Percentiles rank a stretch among this genome's conserved stretches.
Conservation (phyloP, 352 stramenopile species). For the Phytophthora idaei region DNA sequence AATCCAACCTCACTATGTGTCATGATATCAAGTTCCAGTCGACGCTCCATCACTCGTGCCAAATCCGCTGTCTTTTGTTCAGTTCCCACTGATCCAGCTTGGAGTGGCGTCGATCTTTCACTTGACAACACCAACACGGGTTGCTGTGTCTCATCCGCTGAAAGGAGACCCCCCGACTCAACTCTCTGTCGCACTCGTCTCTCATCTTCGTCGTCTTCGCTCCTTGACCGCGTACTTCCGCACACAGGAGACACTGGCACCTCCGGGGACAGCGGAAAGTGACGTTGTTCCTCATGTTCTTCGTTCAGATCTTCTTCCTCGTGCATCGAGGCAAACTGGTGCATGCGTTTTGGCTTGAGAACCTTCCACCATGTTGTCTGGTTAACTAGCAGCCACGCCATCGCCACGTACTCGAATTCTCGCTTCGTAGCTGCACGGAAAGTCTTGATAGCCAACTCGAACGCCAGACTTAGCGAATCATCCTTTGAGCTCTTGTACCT, state of each 20-base stretch:
- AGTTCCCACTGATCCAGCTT: too few species aligned
- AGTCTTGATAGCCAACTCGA: constrained; percentile 4
- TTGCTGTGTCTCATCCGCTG: too few species aligned
- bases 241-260: not conserved
- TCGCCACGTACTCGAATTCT: constrained; percentile 10
- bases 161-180: not conserved
- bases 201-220: constrained; percentile 4
- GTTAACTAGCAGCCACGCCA: constrained; percentile 8
- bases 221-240: not conserved
- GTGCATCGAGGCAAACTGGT: constrained; percentile 15
- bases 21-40: constrained; percentile 23
- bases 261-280: too few species aligned
- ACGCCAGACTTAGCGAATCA: not conserved
- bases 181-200: constrained; percentile 6
- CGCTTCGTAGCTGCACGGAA: constrained; percentile 7
- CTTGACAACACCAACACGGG: too few species aligned
- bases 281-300: not conserved
- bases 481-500: not conserved
- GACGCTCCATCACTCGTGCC: constrained; percentile 9
- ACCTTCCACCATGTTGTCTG: constrained; percentile 12
- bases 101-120: too few species aligned
- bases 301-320: constrained; percentile 2
- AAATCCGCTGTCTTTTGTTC: not conserved
- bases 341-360: constrained; percentile 12
- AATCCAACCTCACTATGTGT: constrained; percentile 21